phyloP scores from a whole-genome alignment of 2,329 filamentous ascomycete genomes.

The Colletotrichum caudatum region DNA sequence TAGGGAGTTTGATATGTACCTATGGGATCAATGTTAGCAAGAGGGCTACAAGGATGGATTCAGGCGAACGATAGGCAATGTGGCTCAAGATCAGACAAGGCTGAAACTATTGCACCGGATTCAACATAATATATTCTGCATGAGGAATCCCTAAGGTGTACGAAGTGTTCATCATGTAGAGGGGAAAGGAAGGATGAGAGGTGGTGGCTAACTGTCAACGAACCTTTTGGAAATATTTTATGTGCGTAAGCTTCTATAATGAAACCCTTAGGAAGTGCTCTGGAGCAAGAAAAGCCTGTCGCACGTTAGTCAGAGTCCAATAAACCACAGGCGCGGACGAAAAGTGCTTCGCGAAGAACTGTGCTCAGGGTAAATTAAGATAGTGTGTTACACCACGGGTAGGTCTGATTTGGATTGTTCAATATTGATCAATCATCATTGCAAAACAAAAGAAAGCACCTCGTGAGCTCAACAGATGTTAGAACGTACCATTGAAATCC shows the following conservation, averaged over 20 bases:
- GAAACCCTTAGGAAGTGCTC: constrained; percentile 22
- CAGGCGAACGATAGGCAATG: constrained; percentile 45
- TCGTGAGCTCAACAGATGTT: background rate
- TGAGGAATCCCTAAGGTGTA: constrained; percentile 76
- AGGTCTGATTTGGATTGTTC: constrained; percentile 75
- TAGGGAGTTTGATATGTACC: constrained; percentile 52
- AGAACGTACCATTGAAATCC: constrained; percentile 35
- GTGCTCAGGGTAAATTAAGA: constrained; percentile 69
- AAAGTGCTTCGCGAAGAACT: constrained; percentile 44
- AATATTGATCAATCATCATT: constrained; percentile 55
- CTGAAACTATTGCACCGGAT: constrained; percentile 72
- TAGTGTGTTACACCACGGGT: constrained; percentile 65
- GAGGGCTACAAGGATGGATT: constrained; percentile 40
- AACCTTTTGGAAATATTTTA: constrained; percentile 33
- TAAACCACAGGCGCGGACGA: background rate
- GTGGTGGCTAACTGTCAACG: background rate
- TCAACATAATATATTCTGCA: constrained; percentile 75
- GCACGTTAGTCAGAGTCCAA: constrained; percentile 30
- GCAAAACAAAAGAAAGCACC: constrained; percentile 30
- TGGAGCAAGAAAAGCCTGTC: constrained; percentile 9
- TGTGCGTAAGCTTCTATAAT: constrained; percentile 58
- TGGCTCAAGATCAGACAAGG: constrained; percentile 72
- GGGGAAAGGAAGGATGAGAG: constrained; percentile 23
- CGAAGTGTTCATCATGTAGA: constrained; percentile 70
- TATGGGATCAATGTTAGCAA: constrained; percentile 56